Evolutionary conservation across 495 filamentous ascomycete species (phyloP).

Genomic region (Hypoxylon subgilvum): DNA sequence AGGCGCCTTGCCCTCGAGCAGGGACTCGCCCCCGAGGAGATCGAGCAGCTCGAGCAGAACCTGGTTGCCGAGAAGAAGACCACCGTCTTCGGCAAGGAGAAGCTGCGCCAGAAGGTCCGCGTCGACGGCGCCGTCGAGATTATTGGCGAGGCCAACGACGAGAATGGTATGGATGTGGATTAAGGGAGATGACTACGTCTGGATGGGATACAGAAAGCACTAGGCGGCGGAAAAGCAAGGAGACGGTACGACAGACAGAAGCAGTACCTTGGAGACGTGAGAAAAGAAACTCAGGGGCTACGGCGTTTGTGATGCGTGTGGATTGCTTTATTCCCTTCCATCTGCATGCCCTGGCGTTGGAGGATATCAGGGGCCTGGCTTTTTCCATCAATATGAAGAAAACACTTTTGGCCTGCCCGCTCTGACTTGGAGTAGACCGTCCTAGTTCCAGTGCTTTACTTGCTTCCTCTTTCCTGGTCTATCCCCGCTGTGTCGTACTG

Average conservation of each 20-base stretch:
- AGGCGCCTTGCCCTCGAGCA: slow-evolving; percentile 53
- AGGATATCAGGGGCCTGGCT: slow-evolving; percentile 15
- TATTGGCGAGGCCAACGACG: slow-evolving; percentile 51
- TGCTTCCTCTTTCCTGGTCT: neutral
- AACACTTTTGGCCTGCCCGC: neutral
- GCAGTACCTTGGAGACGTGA: too few relatives aligned
- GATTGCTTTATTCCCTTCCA: slow-evolving; percentile 15
- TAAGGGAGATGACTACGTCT: slow-evolving; percentile 7
- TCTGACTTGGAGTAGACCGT: neutral
- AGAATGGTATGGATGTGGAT: slow-evolving; percentile 70
- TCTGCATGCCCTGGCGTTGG: slow-evolving; percentile 38
- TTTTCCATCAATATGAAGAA: slow-evolving; percentile 9
- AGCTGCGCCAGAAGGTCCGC: slow-evolving; percentile 65
- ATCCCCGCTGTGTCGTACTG: neutral
- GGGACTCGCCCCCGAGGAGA: slow-evolving; percentile 54
- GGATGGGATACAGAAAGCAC: neutral
- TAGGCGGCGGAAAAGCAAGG: neutral
- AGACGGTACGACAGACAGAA: neutral
- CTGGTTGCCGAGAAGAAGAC: slow-evolving; percentile 49
- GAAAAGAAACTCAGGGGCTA: slow-evolving; percentile 1
- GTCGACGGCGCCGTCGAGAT: slow-evolving; percentile 72
- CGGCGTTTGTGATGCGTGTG: slow-evolving; percentile 21
- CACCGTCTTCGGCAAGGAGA: slow-evolving; percentile 63
- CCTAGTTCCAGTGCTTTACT: neutral
- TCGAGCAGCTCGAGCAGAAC: slow-evolving; percentile 60